Conservation (phyloP, 2,329 filamentous ascomycete genomes). For the Penicillium frequentans region DNA sequence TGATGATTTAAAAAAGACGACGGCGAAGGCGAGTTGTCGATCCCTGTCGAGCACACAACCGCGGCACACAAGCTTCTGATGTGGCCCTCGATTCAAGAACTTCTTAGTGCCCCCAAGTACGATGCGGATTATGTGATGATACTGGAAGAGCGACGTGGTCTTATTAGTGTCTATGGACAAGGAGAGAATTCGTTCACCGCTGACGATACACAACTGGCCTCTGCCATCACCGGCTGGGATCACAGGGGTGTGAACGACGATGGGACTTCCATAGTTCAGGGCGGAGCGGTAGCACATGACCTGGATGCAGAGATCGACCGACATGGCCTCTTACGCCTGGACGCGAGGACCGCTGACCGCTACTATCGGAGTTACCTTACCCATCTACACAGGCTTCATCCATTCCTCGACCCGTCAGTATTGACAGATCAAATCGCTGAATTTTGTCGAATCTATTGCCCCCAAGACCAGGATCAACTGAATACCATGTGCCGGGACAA, state of each 20-base stretch:
- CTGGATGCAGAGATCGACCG: conserved; percentile 50
- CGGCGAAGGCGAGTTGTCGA: conserved; percentile 61
- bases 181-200: conserved; percentile 71
- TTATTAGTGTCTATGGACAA: conserved; percentile 73
- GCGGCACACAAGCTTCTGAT: conserved; percentile 78
- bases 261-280: not conserved
- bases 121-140: conserved; percentile 73
- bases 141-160: conserved; percentile 70
- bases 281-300: conserved; percentile 1
- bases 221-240: not conserved
- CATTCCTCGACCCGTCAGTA: conserved; percentile 58
- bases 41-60: conserved; percentile 85
- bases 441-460: conserved; percentile 53
- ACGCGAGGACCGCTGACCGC: conserved; percentile 50
- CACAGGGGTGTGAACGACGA: not conserved
- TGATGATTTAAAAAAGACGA: conserved; percentile 16
- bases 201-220: conserved; percentile 43
- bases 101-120: conserved; percentile 60
- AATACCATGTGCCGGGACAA: conserved; percentile 23
- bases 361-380: conserved; percentile 58
- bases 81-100: conserved; percentile 66
- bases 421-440: conserved; percentile 53
- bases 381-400: conserved; percentile 64
- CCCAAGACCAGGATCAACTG: not conserved
- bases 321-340: conserved; percentile 54